Evolutionary conservation across 192 early-diverging fungal species (phyloP), one percentile per base, ranked within the genome.

Genomic region (Entrophospora sp.): DNA sequence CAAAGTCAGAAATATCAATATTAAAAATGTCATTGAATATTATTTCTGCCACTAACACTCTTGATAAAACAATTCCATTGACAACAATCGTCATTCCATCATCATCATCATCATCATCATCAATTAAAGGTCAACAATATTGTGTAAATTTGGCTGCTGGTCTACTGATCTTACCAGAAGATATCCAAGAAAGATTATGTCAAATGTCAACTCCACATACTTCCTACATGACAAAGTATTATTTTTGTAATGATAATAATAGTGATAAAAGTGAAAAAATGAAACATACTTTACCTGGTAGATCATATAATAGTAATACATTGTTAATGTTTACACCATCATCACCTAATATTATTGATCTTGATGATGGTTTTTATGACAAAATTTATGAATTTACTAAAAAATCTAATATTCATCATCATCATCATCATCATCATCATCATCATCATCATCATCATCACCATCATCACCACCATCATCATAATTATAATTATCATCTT

Each of bases 101-200:
- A 1, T 4, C 25, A 53, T 30, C 51, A 2, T 25, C 51, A 1
- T 3, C 25, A 53, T 22, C 51, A 20, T 4, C 25, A 53, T 22
- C 25, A 14, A n/a, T 22, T 27, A 20, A 10, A n/a, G 14, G 22
- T 2, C n/a, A n/a, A n/a, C 31, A 60, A 71, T 63, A 78, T 66
- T 48, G 80, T 18, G 49, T 77, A 31, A 66, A 72, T 64, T 61
- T 74, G 14, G 69, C 74, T 25, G 73, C 74, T 69, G 77, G 79
- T 69, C 53, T 77, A 66, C 44, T 78, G 37, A 61, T 75, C n/a
- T 51, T 78, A 66, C 69, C 73, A 1, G 68, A 79, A 25, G 71
- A 76, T 16, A 38, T 77, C 16, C 73, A 76, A 31, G 61, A 73
- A 28, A 63, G 31, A 48, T 44, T 63, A 31, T 32, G 61, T 14